Conservation (phyloP, 768 basidiomycete genomes). For the Solioccasus polychromus region DNA sequence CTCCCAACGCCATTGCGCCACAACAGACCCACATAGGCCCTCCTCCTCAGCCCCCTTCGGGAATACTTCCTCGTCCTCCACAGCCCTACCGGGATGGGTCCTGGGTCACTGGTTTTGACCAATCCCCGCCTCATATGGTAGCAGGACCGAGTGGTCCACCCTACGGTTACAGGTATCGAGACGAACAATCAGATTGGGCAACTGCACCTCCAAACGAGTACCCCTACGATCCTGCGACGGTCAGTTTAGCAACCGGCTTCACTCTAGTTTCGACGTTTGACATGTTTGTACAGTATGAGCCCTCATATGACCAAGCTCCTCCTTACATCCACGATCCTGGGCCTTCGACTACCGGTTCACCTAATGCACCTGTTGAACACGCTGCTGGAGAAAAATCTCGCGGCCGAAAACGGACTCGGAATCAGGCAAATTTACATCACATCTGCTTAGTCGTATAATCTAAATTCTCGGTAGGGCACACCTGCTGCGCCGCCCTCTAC, state of each 20-base stretch:
- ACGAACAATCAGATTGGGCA: slow-evolving; percentile 53
- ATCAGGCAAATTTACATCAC: slow-evolving; percentile 40
- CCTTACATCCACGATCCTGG: slow-evolving; percentile 56
- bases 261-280: slow-evolving; percentile 6
- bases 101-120: slow-evolving; percentile 58
- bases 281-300: slow-evolving; percentile 45
- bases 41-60: slow-evolving; percentile 42
- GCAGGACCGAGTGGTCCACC: slow-evolving; percentile 40
- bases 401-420: slow-evolving; percentile 68
- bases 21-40: slow-evolving; percentile 63
- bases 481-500: slow-evolving; percentile 67
- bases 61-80: slow-evolving; percentile 44
- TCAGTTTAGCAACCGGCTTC: slow-evolving; percentile 28
- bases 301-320: slow-evolving; percentile 53
- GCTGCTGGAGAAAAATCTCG: slow-evolving; percentile 45
- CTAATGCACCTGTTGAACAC: slow-evolving; percentile 27
- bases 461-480: slow-evolving; percentile 38
- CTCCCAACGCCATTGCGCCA: slow-evolving; percentile 56
- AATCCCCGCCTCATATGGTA: slow-evolving; percentile 47
- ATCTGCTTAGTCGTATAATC: background rate
- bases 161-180: slow-evolving; percentile 62
- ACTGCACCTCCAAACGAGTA: slow-evolving; percentile 44
- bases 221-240: slow-evolving; percentile 50
- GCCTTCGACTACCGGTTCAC: slow-evolving; percentile 43
- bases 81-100: slow-evolving; percentile 47